phyloP scores from a whole-genome alignment of 148 eudicot genomes.

The Agrostemma githago region DNA sequence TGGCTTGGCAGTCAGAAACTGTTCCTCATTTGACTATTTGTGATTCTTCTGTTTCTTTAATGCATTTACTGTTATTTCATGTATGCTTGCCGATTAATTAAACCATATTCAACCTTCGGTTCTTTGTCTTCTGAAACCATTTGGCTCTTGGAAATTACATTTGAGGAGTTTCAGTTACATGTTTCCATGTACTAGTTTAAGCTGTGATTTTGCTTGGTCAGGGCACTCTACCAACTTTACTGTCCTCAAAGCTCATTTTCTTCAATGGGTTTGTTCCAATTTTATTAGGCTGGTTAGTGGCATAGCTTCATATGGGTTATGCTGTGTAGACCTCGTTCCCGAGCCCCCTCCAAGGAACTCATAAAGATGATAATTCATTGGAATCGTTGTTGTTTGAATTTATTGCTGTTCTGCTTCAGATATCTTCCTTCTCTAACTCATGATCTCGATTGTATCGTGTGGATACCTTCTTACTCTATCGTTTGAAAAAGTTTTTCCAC shows the following conservation, averaged over 20 bases:
- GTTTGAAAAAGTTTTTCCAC: not conserved
- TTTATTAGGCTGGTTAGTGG: not conserved
- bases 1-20: conserved; percentile 4
- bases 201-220: not conserved
- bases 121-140: no score
- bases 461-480: not conserved
- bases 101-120: not conserved
- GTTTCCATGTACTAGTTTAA: not conserved
- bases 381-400: not conserved
- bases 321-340: not conserved
- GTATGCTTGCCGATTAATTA: not conserved
- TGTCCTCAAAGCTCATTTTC: not conserved
- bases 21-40: not conserved
- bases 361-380: not conserved
- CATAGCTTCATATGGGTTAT: not conserved
- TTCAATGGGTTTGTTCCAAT: not conserved
- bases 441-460: conserved; percentile 2
- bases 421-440: conserved; percentile 6
- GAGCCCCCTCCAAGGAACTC: not conserved
- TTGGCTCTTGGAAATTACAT: not conserved
- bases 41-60: not conserved
- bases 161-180: not conserved
- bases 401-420: not conserved
- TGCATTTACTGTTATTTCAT: not conserved
- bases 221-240: not conserved